phyloP scores from a whole-genome alignment of 1,284 basidiomycete species.

The Pseudomicrostroma phylloplanum region DNA sequence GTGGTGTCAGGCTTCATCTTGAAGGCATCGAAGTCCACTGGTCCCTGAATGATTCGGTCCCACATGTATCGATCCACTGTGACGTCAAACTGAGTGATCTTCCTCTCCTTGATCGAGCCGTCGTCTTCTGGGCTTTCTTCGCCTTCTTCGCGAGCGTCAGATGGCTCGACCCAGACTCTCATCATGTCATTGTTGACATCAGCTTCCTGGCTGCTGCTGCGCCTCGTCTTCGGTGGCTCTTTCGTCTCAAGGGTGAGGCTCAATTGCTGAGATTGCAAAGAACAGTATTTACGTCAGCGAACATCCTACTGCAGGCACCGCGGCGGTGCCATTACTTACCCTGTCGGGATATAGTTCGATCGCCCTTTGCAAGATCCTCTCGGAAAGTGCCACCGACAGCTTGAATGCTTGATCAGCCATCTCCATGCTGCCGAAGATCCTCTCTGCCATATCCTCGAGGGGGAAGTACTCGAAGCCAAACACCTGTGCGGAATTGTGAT shows the following conservation, averaged over 20 bases:
- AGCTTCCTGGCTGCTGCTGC: not conserved
- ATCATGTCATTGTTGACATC: not conserved
- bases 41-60: slow-evolving; percentile 31
- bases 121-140: not conserved
- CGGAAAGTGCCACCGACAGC: slow-evolving; percentile 68
- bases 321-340: too few species aligned
- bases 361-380: slow-evolving; percentile 64
- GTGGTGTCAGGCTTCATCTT: slow-evolving; percentile 12
- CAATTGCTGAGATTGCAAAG: not conserved
- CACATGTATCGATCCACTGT: slow-evolving; percentile 43
- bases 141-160: not conserved
- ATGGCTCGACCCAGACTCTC: not conserved
- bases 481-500: slow-evolving; percentile 81
- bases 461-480: slow-evolving; percentile 86
- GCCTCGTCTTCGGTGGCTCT: not conserved
- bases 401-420: slow-evolving; percentile 71
- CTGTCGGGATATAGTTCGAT: slow-evolving; percentile 60
- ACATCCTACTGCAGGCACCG: too few species aligned
- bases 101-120: slow-evolving; percentile 5
- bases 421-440: slow-evolving; percentile 64
- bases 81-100: slow-evolving; percentile 36
- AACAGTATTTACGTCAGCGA: too few species aligned
- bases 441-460: slow-evolving; percentile 76
- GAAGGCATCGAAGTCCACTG: slow-evolving; percentile 33
- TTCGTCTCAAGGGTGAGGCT: not conserved